Conservation (phyloP, 2,329 filamentous ascomycete species). For the Escovopsis weberi region DNA sequence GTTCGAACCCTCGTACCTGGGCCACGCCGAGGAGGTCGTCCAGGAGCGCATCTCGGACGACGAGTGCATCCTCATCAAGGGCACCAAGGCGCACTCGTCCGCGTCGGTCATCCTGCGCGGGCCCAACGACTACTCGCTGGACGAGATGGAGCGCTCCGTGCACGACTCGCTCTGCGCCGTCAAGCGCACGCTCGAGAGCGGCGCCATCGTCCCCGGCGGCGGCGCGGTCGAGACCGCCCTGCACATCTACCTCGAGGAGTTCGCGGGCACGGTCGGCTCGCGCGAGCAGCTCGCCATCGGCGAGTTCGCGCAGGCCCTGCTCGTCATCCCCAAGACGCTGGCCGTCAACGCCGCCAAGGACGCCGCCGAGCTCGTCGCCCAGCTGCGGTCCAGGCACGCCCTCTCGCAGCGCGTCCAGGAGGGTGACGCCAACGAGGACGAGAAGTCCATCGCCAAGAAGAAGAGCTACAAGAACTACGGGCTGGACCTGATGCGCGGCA, state of each 20-base stretch:
- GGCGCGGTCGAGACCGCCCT: constrained; percentile 97
- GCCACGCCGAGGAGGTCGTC: constrained; percentile 86
- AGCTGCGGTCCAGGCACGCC: constrained; percentile 86
- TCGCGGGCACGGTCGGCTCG: constrained; percentile 90
- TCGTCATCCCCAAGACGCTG: constrained; percentile 89
- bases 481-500: constrained; percentile 75
- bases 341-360: constrained; percentile 97
- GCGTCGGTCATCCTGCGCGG: constrained; percentile 94
- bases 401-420: constrained; percentile 85
- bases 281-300: constrained; percentile 95
- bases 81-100: constrained; percentile 84
- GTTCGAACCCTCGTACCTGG: constrained; percentile 81
- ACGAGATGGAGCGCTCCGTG: constrained; percentile 98
- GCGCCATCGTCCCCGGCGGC: constrained; percentile 89
- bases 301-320: constrained; percentile 89
- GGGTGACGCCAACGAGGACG: constrained; percentile 69
- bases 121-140: constrained; percentile 88
- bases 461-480: constrained; percentile 99
- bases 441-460: constrained; percentile 79
- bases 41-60: constrained; percentile 98
- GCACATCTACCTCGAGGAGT: constrained; percentile 98
- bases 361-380: constrained; percentile 84
- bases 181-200: constrained; percentile 92
- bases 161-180: constrained; percentile 95
- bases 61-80: constrained; percentile 93